Percentiles rank a stretch among this genome's conserved stretches.
These are phyloP conservation scores for Xylariaceae sp. DNA, from an alignment of 2,329 filamentous ascomycete species.

Conservation along the genomic window DNA sequence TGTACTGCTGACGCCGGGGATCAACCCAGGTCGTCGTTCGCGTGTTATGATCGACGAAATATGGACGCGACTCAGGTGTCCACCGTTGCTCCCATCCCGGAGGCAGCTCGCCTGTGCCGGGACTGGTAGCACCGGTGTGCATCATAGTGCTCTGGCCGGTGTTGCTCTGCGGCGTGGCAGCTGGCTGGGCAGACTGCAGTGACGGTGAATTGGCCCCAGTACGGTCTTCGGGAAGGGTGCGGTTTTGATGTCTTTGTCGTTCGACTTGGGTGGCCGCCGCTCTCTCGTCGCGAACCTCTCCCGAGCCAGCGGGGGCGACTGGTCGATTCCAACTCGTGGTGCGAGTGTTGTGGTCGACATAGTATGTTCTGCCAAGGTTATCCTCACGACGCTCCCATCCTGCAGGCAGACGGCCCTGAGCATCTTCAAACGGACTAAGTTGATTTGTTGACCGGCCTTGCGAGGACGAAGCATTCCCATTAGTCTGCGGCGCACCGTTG, in stretches of 20 bases:
- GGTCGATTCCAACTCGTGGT: slow-evolving; percentile 96
- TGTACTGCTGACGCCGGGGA: slow-evolving; percentile 94
- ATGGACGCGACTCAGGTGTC: slow-evolving; percentile 90
- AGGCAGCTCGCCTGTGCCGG: slow-evolving; percentile 90
- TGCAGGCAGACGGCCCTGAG: slow-evolving; percentile 85
- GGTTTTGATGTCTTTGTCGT: slow-evolving; percentile 88
- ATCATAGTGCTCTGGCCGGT: slow-evolving; percentile 72
- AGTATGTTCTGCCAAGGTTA: slow-evolving; percentile 92
- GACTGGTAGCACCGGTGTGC: slow-evolving; percentile 91
- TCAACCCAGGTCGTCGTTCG: slow-evolving; percentile 98
- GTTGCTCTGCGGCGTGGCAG: slow-evolving; percentile 35
- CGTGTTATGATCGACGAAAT: slow-evolving; percentile 98
- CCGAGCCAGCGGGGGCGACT: slow-evolving; percentile 67
- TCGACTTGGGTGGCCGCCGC: slow-evolving; percentile 92
- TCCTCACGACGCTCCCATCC: slow-evolving; percentile 97
- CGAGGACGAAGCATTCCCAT: slow-evolving; percentile 36
- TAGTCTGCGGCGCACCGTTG: slow-evolving; percentile 36
- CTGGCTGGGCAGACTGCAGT: slow-evolving; percentile 52
- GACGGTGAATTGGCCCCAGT: slow-evolving; percentile 92
- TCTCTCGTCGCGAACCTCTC: slow-evolving; percentile 73
- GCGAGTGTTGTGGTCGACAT: slow-evolving; percentile 95
- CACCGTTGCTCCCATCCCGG: slow-evolving; percentile 95
- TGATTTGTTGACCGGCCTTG: slow-evolving; percentile 48
- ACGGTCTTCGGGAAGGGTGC: slow-evolving; percentile 91
- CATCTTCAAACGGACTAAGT: slow-evolving; percentile 92